Evolutionary conservation across 352 stramenopile species (phyloP).

Genomic region (Phytopythium boreale): DNA sequence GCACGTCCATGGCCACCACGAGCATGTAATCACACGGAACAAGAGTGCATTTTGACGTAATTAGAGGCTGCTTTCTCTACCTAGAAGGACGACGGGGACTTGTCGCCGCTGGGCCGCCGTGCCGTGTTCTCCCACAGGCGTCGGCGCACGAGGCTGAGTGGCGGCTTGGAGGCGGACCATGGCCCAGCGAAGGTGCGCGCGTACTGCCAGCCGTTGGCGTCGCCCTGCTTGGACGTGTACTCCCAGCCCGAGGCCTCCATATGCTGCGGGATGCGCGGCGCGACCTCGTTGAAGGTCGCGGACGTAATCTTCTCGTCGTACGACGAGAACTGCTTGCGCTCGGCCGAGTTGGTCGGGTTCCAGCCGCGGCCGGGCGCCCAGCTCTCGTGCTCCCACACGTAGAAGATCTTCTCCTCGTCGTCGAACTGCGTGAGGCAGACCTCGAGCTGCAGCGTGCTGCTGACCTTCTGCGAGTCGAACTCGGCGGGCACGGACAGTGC

Average conservation of each 20-base stretch:
- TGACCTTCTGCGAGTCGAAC: conserved; percentile 40
- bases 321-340: conserved; percentile 49
- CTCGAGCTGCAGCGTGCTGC: conserved; percentile 53
- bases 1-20: no score
- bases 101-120: conserved; percentile 14
- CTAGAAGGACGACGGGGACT: conserved; percentile 19
- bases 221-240: conserved; percentile 45
- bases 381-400: conserved; percentile 67
- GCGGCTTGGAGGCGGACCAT: conserved; percentile 48
- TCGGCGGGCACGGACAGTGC: conserved; percentile 37
- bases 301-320: conserved; percentile 50
- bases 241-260: conserved; percentile 48
- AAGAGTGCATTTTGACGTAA: not conserved
- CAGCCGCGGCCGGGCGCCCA: conserved; percentile 49
- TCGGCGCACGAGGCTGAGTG: conserved; percentile 57
- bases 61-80: not conserved
- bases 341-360: conserved; percentile 37
- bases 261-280: conserved; percentile 31
- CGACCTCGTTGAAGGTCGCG: conserved; percentile 38
- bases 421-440: conserved; percentile 37
- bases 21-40: no score
- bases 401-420: conserved; percentile 34
- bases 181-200: conserved; percentile 56
- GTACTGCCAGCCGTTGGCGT: conserved; percentile 63
- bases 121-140: conserved; percentile 75